Base-by-base conservation (phyloP, 2,329 filamentous ascomycete genomes). In the Aureobasidium zeae region DNA sequence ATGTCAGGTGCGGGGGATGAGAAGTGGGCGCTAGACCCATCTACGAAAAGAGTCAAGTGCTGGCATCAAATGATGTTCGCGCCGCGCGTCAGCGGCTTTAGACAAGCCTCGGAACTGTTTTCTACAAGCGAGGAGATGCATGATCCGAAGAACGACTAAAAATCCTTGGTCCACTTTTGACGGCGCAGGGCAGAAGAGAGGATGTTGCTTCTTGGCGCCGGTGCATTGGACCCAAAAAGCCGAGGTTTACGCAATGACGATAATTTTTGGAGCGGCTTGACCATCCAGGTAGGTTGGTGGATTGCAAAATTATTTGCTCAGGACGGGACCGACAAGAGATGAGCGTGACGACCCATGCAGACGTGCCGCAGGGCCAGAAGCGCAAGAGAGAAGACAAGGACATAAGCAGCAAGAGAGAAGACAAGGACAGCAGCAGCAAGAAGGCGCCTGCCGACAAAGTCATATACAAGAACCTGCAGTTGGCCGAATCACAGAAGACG, bases 361-460 rank as follows among this genome's bases (percentile, higher is more conserved):
- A 15, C 13, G 17, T 15, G 36, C 17, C 44, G n/a, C 44, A 46
- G 13, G 44, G 44, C 4, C 44, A 41, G n/a, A 46, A 46, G 15
- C 35, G 44, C 13, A 46, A 46, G 21, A 26, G 44, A 41, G 29
- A 35, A 32, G 30, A 46, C 20, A 33, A 41, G 24, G 36, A 46
- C 13, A 19, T 17, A 12, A 31, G 5, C 26, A 33, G 12, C 29
- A 39, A 46, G 17, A n/a, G n/a, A n/a, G n/a, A n/a, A n/a, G n/a
- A n/a, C n/a, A 39, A 46, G 29, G 11, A 16, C 1, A 16, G 16
- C 15, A 29, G 24, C 31, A 30, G 35, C 15, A 42, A 32, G 12
- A 35, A 35, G 32, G 17, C 20, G 5, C 13, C 13, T 5, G 5
- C 24, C 15, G 17, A 31, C 9, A 45, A 38, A 15, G 25, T 34